Evolutionary conservation across 495 filamentous ascomycete species (phyloP).

Genomic region (Terfezia boudieri): DNA sequence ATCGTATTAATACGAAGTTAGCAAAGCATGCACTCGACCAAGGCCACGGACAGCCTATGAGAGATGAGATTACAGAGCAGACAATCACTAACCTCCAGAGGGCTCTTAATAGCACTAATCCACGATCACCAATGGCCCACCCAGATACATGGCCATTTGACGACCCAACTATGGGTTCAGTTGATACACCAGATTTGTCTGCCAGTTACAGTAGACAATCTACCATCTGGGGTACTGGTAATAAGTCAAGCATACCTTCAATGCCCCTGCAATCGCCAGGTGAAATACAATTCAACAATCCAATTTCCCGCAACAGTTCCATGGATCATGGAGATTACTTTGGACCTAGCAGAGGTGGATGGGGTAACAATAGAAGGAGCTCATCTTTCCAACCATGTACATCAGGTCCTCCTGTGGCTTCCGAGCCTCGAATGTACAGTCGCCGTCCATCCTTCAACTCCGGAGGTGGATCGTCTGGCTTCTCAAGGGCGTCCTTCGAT

Average conservation of each 20-base stretch:
- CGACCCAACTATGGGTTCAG: conserved; percentile 15
- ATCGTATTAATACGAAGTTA: neutral
- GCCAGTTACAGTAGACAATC: conserved; percentile 22
- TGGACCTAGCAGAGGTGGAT: conserved; percentile 10
- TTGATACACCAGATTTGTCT: conserved; percentile 18
- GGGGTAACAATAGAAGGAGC: conserved; percentile 8
- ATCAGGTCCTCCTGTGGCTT: conserved; percentile 11
- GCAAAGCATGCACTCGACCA: neutral
- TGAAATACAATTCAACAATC: conserved; percentile 10
- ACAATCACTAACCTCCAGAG: conserved; percentile 31
- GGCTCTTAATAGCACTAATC: conserved; percentile 6
- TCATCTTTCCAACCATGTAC: conserved; percentile 19
- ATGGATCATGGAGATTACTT: conserved; percentile 14
- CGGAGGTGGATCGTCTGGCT: conserved; percentile 17
- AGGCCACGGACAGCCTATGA: neutral
- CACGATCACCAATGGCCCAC: conserved; percentile 22
- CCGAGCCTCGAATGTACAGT: conserved; percentile 20
- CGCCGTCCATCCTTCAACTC: conserved; percentile 18
- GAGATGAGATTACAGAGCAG: conserved; percentile 30
- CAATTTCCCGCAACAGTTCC: conserved; percentile 7
- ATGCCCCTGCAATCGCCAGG: conserved; percentile 7
- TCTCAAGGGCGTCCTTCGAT: conserved; percentile 1
- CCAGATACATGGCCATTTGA: conserved; percentile 33
- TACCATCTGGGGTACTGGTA: conserved; percentile 14
- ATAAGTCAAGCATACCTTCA: conserved; percentile 7